Evolutionary conservation across 805 yeast genomes (phyloP).

Genomic region (Suhomyces tanzawaensis): DNA sequence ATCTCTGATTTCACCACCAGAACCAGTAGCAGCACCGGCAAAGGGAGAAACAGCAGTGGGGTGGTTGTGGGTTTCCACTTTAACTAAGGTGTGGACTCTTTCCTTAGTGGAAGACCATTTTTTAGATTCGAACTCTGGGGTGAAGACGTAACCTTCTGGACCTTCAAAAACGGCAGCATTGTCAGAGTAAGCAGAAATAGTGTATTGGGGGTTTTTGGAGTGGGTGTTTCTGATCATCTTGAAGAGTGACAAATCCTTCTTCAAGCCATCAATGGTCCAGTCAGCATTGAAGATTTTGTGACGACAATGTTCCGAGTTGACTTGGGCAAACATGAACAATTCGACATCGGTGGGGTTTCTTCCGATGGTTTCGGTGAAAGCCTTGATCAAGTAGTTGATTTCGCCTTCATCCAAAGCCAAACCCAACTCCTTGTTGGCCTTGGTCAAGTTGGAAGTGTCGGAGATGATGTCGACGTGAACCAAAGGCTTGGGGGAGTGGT

Average conservation of each 20-base stretch:
- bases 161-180: conserved; percentile 96
- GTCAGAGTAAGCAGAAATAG: conserved; percentile 93
- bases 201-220: conserved; percentile 70
- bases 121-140: conserved; percentile 73
- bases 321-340: conserved; percentile 98
- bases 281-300: conserved; percentile 98
- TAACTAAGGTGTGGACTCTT: conserved; percentile 81
- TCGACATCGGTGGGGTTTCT: conserved; percentile 98
- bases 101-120: conserved; percentile 76
- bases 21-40: conserved; percentile 99
- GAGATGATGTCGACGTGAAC: conserved; percentile 66
- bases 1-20: conserved; percentile 99
- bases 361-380: conserved; percentile 71
- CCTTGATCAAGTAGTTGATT: conserved; percentile 79
- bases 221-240: conserved; percentile 96
- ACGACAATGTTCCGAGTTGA: conserved; percentile 98
- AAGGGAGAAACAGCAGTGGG: conserved; percentile 99
- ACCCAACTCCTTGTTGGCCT: conserved; percentile 82
- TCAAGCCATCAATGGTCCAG: conserved; percentile 89
- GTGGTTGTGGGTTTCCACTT: conserved; percentile 98
- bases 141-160: conserved; percentile 67
- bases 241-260: conserved; percentile 74
- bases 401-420: conserved; percentile 94
- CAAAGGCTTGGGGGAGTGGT: conserved; percentile 79
- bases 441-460: conserved; percentile 55